These are phyloP conservation scores for Candida vartiovaarae DNA, from an alignment of 805 yeast species.

Conservation along the genomic window DNA sequence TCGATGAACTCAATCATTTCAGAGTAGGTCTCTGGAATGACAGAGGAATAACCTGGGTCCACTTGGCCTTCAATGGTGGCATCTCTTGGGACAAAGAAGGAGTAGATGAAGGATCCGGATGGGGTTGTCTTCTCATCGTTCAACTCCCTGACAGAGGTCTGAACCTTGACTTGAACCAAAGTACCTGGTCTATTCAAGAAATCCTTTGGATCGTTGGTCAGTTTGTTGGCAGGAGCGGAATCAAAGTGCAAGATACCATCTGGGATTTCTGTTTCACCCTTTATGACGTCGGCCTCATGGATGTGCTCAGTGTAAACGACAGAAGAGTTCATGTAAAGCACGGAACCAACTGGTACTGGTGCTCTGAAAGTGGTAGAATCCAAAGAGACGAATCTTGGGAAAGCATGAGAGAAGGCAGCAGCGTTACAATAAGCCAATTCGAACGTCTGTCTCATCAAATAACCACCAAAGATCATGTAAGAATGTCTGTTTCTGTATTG, in stretches of 20 bases:
- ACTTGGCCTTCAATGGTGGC: conserved; percentile 24
- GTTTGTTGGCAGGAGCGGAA: conserved; percentile 50
- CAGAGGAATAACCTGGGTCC: conserved; percentile 60
- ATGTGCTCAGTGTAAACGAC: conserved; percentile 84
- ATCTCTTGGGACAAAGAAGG: conserved; percentile 76
- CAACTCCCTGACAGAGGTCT: conserved; percentile 66
- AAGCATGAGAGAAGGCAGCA: conserved; percentile 77
- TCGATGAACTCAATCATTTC: conserved; percentile 91
- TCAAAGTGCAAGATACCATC: conserved; percentile 37
- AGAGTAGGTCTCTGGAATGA: conserved; percentile 78
- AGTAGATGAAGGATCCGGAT: conserved; percentile 83
- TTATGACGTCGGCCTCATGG: conserved; percentile 30
- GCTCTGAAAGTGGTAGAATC: conserved; percentile 89
- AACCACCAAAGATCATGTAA: conserved; percentile 94
- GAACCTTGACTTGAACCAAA: conserved; percentile 82
- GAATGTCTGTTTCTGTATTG: conserved; percentile 94
- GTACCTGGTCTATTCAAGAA: conserved; percentile 77
- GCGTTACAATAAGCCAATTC: conserved; percentile 92
- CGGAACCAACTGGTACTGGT: conserved; percentile 95
- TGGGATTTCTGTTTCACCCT: conserved; percentile 15
- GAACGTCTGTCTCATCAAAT: conserved; percentile 83
- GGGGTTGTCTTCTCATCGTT: conserved; percentile 55
- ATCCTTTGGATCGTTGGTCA: conserved; percentile 43
- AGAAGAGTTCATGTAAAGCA: conserved; percentile 71
- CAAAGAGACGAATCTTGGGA: conserved; percentile 83